A percentile compares a stretch with the other conserved stretches of the same genome.
Evolutionary conservation across 108 stramenopile species (phyloP).

Genomic region (Tribonema minus): DNA sequence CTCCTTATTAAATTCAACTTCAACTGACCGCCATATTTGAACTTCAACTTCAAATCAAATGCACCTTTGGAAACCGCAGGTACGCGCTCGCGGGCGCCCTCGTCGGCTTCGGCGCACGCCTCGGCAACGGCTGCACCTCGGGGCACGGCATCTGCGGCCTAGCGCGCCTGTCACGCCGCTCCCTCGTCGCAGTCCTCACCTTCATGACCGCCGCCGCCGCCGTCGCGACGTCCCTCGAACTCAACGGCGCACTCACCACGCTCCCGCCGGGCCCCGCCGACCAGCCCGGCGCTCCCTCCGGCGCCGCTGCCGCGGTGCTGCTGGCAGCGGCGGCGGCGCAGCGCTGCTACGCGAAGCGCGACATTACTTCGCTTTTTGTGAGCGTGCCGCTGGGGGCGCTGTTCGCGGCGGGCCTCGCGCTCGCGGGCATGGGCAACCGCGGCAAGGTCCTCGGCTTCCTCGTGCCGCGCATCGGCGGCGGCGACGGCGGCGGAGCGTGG

Average conservation of each 20-base stretch:
- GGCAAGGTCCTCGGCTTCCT: slow-evolving; percentile 25
- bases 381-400: too few relatives aligned
- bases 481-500: neutral
- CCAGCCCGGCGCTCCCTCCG: neutral
- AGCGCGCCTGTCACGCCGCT: slow-evolving; percentile 10
- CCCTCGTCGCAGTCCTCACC: slow-evolving; percentile 6
- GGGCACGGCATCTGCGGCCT: slow-evolving; percentile 76
- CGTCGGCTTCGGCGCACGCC: slow-evolving; percentile 46
- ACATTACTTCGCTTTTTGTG: too few relatives aligned
- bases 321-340: neutral
- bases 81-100: slow-evolving; percentile 41
- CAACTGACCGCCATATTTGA: too few relatives aligned
- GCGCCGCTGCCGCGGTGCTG: neutral
- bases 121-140: slow-evolving; percentile 54
- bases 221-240: neutral
- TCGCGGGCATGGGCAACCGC: slow-evolving; percentile 16
- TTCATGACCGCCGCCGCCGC: slow-evolving; percentile 2
- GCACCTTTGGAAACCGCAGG: neutral
- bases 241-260: neutral
- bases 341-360: too few relatives aligned
- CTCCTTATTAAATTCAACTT: too few relatives aligned
- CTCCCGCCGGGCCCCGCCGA: neutral
- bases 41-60: too few relatives aligned
- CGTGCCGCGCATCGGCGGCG: neutral
- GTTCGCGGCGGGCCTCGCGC: slow-evolving; percentile 9